Evolutionary conservation across 768 basidiomycete species (phyloP).

Genomic region (Podaxis pistillaris): DNA sequence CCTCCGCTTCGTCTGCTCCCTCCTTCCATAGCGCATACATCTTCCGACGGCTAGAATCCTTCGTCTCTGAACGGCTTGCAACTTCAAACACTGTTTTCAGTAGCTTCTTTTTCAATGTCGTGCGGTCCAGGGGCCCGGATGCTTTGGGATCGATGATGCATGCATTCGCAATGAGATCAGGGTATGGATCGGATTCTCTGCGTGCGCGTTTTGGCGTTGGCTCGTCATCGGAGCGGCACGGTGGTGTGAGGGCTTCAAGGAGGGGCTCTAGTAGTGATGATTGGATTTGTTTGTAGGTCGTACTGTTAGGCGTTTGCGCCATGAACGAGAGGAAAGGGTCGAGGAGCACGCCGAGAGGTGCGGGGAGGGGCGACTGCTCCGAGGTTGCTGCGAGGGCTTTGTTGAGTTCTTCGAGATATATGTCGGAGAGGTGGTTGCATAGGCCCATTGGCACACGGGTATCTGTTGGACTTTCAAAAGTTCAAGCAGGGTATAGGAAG

Average conservation of each 20-base stretch:
- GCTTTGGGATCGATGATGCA: slow-evolving; percentile 41
- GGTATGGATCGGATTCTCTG: slow-evolving; percentile 35
- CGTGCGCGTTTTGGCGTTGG: slow-evolving; percentile 47
- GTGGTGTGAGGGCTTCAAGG: slow-evolving; percentile 46
- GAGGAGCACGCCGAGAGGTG: slow-evolving; percentile 33
- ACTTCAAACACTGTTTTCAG: slow-evolving; percentile 66
- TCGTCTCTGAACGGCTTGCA: slow-evolving; percentile 62
- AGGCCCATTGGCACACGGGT: slow-evolving; percentile 74
- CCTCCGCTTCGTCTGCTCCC: slow-evolving; percentile 42
- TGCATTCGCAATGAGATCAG: slow-evolving; percentile 51
- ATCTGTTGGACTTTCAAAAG: slow-evolving; percentile 56
- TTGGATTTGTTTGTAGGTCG: slow-evolving; percentile 74
- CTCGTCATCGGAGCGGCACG: slow-evolving; percentile 30
- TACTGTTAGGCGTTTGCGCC: slow-evolving; percentile 60
- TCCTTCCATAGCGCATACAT: slow-evolving; percentile 83
- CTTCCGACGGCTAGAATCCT: slow-evolving; percentile 25
- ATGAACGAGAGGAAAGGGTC: slow-evolving; percentile 72
- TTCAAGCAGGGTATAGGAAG: slow-evolving; percentile 7
- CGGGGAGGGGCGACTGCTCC: slow-evolving; percentile 46
- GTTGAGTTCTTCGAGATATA: slow-evolving; percentile 88
- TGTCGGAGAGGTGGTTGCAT: slow-evolving; percentile 83
- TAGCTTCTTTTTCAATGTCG: slow-evolving; percentile 50
- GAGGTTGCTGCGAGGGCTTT: slow-evolving; percentile 44
- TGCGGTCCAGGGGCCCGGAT: slow-evolving; percentile 35
- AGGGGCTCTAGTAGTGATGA: slow-evolving; percentile 69